Evolutionary conservation across 208 protist species (phyloP).

Genomic region (Trypanosoma brucei): DNA sequence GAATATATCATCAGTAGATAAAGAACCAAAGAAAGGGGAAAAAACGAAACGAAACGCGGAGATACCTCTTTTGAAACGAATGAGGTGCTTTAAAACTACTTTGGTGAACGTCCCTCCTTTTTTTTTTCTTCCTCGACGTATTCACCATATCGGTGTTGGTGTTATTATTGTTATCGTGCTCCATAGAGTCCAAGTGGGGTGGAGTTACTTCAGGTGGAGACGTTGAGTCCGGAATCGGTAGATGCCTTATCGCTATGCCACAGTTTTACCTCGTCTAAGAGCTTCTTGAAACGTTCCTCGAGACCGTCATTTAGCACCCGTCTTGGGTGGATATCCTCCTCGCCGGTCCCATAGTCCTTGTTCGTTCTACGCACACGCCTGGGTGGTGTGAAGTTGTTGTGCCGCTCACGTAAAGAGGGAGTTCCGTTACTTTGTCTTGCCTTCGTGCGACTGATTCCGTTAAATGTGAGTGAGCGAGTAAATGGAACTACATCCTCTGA

Average conservation of each 20-base stretch:
- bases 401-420: not conserved
- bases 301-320: not conserved
- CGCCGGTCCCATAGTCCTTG: not conserved
- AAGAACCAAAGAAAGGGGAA: constrained; percentile 18
- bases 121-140: not conserved
- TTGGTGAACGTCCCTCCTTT: too few relatives aligned
- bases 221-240: not conserved
- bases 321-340: not conserved
- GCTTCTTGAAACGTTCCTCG: not conserved
- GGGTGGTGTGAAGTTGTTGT: not conserved
- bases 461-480: not conserved
- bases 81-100: too few relatives aligned
- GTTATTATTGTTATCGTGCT: not conserved
- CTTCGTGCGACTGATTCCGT: not conserved
- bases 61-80: not conserved
- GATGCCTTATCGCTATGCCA: not conserved
- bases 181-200: not conserved
- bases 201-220: too few relatives aligned
- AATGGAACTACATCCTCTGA: not conserved
- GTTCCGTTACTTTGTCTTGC: not conserved
- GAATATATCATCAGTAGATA: constrained; percentile 6
- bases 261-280: not conserved
- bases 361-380: not conserved
- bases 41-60: not conserved
- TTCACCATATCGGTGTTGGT: not conserved